These are phyloP conservation scores for Pythium brassicae DNA, from an alignment of 352 stramenopile species.

Conservation along the genomic window DNA sequence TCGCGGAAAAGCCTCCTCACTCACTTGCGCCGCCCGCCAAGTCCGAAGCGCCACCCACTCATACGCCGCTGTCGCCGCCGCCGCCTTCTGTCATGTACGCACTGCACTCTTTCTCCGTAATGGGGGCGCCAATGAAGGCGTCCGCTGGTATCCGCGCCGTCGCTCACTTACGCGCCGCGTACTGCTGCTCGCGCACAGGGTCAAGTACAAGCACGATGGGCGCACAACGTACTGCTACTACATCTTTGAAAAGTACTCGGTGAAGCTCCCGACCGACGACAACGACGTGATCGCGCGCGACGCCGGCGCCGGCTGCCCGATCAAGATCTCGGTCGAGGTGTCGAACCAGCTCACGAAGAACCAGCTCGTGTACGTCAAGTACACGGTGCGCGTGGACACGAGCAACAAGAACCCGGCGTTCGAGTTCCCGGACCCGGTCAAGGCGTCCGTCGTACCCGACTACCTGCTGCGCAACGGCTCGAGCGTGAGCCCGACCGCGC, in stretches of 20 bases:
- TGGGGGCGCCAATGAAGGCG: too few species aligned
- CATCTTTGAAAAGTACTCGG: conserved; percentile 54
- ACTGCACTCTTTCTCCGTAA: neutral
- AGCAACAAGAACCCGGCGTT: conserved; percentile 37
- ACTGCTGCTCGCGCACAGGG: conserved; percentile 10
- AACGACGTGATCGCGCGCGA: conserved; percentile 37
- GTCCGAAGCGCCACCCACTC: conserved; percentile 1
- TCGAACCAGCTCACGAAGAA: conserved; percentile 43
- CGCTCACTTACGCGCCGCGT: neutral
- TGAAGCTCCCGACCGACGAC: conserved; percentile 32
- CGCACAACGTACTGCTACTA: conserved; percentile 85
- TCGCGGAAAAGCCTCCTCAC: neutral
- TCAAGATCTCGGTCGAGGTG: conserved; percentile 65
- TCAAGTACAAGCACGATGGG: conserved; percentile 68
- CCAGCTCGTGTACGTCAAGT: conserved; percentile 43
- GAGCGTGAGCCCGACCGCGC: conserved; percentile 23
- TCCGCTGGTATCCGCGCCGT: neutral
- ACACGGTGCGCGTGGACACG: conserved; percentile 62
- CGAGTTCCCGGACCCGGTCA: conserved; percentile 49
- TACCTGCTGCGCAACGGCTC: conserved; percentile 26
- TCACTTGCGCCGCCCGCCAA: conserved; percentile 7
- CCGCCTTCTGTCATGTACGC: neutral
- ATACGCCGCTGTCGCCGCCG: neutral
- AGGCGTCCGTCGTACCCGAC: conserved; percentile 34
- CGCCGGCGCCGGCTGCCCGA: conserved; percentile 42